phyloP scores from a whole-genome alignment of 2,329 filamentous ascomycete genomes.

The Passalora sequoiae region DNA sequence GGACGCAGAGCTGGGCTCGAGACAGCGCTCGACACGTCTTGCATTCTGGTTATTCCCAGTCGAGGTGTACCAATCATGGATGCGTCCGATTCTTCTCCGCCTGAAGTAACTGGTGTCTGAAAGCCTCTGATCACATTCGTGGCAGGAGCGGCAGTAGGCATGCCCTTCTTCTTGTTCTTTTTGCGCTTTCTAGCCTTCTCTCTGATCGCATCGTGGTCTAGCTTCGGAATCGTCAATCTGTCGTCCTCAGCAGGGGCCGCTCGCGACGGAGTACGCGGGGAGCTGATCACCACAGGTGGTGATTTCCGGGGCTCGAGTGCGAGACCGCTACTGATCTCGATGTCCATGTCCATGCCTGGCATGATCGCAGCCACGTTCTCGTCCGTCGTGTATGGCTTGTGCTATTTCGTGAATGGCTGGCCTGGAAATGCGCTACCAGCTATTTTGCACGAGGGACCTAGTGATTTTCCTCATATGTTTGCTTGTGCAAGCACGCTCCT shows the following conservation, averaged over 20 bases:
- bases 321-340: conserved; percentile 23
- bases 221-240: conserved; percentile 26
- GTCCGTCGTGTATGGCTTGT: neutral
- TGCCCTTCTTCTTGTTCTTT: conserved; percentile 37
- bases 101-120: conserved; percentile 48
- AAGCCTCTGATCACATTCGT: conserved; percentile 45
- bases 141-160: conserved; percentile 36
- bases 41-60: conserved; percentile 35
- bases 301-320: conserved; percentile 29
- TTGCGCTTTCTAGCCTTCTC: conserved; percentile 36
- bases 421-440: neutral
- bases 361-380: conserved; percentile 14
- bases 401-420: too few relatives aligned
- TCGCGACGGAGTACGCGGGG: conserved; percentile 25
- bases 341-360: conserved; percentile 37
- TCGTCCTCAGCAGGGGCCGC: conserved; percentile 17
- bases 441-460: neutral
- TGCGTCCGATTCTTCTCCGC: conserved; percentile 53
- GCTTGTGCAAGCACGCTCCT: conserved; percentile 1
- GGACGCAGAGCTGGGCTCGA: conserved; percentile 44
- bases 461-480: conserved; percentile 3
- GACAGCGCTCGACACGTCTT: conserved; percentile 48
- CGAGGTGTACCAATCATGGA: conserved; percentile 32
- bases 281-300: conserved; percentile 30
- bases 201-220: conserved; percentile 33